Conservation (phyloP, 208 protist species). For the Hexamita inflata region DNA sequence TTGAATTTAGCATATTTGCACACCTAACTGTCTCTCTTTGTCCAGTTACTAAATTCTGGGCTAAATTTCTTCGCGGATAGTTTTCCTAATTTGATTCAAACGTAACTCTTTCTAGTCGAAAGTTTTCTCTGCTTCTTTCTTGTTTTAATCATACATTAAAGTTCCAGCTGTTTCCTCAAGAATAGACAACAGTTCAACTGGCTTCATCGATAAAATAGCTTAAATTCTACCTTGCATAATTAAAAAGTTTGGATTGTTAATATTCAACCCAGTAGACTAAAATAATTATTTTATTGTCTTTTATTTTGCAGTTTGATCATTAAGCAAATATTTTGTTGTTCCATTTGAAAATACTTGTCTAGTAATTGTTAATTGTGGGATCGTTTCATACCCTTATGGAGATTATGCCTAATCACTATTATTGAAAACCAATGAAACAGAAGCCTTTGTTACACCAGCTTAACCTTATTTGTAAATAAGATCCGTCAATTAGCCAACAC, state of each 20-base stretch:
- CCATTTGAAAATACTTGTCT: slow-evolving; percentile 60
- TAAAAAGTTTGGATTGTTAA: slow-evolving; percentile 99
- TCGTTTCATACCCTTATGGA: slow-evolving; percentile 87
- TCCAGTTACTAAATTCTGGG: slow-evolving; percentile 64
- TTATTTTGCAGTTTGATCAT: slow-evolving; percentile 79
- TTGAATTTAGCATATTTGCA: slow-evolving; percentile 40
- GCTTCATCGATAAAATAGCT: slow-evolving; percentile 95
- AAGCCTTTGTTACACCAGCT: slow-evolving; percentile 92
- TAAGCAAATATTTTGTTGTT: slow-evolving; percentile 95
- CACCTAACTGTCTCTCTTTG: slow-evolving; percentile 42
- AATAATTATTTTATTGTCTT: slow-evolving; percentile 94
- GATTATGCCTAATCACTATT: slow-evolving; percentile 75
- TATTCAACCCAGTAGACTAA: slow-evolving; percentile 95
- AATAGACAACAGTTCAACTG: slow-evolving; percentile 85
- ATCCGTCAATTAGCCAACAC: slow-evolving; percentile 80
- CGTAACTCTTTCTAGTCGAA: slow-evolving; percentile 96
- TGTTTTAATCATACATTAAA: slow-evolving; percentile 93
- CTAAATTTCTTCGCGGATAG: slow-evolving; percentile 65
- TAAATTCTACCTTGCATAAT: slow-evolving; percentile 98
- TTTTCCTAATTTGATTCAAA: slow-evolving; percentile 78
- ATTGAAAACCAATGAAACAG: slow-evolving; percentile 94
- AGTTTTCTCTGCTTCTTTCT: slow-evolving; percentile 72
- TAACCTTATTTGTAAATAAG: slow-evolving; percentile 98
- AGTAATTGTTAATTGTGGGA: slow-evolving; percentile 85
- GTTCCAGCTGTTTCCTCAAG: slow-evolving; percentile 98